Conservation (phyloP, 768 basidiomycete species). For the Pisolithus marmoratus region DNA sequence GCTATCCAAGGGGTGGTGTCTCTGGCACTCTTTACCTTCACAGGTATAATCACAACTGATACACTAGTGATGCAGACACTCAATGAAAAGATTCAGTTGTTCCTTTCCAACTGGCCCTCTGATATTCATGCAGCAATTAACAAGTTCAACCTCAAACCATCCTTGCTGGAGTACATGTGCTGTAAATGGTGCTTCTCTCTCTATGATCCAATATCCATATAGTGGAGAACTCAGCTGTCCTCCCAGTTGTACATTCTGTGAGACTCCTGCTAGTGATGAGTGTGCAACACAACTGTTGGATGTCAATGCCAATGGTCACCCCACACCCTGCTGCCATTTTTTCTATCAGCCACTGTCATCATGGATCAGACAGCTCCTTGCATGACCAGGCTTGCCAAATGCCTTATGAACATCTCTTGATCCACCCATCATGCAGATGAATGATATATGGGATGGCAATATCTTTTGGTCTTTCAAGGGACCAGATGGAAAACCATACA, state of each 20-base stretch:
- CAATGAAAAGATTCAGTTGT: no score
- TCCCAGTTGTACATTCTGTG: neutral
- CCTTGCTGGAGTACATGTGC: no score
- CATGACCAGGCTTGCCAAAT: constrained; percentile 16
- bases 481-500: constrained; percentile 20
- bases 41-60: no score
- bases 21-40: no score
- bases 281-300: constrained; percentile 4
- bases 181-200: no score
- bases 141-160: no score
- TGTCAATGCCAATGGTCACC: neutral
- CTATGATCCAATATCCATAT: no score
- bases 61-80: no score
- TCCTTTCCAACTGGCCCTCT: no score
- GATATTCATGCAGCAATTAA: no score
- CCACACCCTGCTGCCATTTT: constrained; percentile 7
- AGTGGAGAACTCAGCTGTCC: no score
- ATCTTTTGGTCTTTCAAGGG: constrained; percentile 22
- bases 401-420: neutral
- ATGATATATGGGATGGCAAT: constrained; percentile 24
- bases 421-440: neutral
- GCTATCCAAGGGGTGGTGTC: no score
- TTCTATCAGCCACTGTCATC: constrained; percentile 22
- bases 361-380: constrained; percentile 23
- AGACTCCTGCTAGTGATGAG: constrained; percentile 6